Evolutionary conservation across 1,139 yeast species (phyloP), one percentile per base, ranked within the genome.

Genomic region (Candida pseudoviswanathii): DNA sequence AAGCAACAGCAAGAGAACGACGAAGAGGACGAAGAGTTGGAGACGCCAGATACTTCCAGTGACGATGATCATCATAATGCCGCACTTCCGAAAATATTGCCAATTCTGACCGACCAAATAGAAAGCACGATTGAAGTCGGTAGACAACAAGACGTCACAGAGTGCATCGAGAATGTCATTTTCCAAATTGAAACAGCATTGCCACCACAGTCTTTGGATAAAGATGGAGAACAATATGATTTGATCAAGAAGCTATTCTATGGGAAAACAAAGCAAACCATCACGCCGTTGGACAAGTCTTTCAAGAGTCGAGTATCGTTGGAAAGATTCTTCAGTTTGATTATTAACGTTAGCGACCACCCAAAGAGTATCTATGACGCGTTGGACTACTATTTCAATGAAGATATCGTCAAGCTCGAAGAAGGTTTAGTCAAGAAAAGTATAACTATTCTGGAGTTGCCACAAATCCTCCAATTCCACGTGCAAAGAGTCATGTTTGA

Each of bases 71-170:
- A 41, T 3, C 45, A 44, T 11, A 34, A 32, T 45, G 49, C 16
- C 16, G 21, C 44, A n/a, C 40, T 36, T 5, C 54, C 64, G 2
- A 58, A 59, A 44, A 54, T 72, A 3, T 57, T 74, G 37, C 69
- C 74, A 36, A 84, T 86, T 7, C 78, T 82, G 51, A 67, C 80
- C 2, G 86, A 82, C 52, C 89, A 85, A 60, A 78, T 86, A 66
- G 89, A 82, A 51, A 81, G 85, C 56, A 84, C 94, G 0, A 75
- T 86, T 45, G 94, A 86, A 57, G 78, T 89, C 54, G 97, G 97
- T 2, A 78, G 96, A 57, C 99, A 94, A 65, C 99, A 94, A 65
- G 99, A 94, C 71, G 98, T 94, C 16, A 90, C 97, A 0, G 99
- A 94, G 64, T 92, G 98, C 67, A 91, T 94, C 60, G 96, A 92